Conservation (phyloP, 2,329 filamentous ascomycete genomes). For the Fusarium beomiforme region DNA sequence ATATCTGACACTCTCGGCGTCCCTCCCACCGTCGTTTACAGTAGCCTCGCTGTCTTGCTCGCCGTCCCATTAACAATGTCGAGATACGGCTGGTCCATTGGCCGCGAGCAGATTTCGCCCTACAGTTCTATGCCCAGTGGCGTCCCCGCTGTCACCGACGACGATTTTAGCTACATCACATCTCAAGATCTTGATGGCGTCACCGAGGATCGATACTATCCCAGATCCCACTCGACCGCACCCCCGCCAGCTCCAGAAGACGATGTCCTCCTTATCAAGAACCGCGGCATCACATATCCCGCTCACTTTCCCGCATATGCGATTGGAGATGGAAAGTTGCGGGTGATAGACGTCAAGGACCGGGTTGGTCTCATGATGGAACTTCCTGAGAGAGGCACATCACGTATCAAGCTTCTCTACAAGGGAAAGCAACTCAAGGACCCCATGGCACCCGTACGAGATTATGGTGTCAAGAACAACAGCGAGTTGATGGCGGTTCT, state of each 20-base stretch:
- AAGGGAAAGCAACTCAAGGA: constrained; percentile 78
- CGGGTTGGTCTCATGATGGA: constrained; percentile 75
- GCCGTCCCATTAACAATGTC: constrained; percentile 64
- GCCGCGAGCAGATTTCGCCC: constrained; percentile 61
- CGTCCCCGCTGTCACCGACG: constrained; percentile 73
- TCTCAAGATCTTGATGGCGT: constrained; percentile 72
- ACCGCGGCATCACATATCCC: constrained; percentile 72
- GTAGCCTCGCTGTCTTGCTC: constrained; percentile 60
- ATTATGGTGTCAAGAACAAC: constrained; percentile 70
- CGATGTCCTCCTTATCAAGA: constrained; percentile 76
- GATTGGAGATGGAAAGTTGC: constrained; percentile 78
- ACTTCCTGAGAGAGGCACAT: constrained; percentile 62
- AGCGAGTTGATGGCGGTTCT: constrained; percentile 65
- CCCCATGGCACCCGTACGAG: constrained; percentile 63
- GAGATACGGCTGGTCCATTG: constrained; percentile 61
- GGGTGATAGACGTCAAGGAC: constrained; percentile 71
- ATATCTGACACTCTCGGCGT: constrained; percentile 62
- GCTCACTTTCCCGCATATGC: constrained; percentile 79
- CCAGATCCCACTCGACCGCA: constrained; percentile 48
- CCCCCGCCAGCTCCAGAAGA: constrained; percentile 62
- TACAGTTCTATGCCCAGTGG: constrained; percentile 59
- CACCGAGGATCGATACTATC: constrained; percentile 53
- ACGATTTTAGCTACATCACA: constrained; percentile 87
- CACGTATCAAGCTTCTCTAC: constrained; percentile 74
- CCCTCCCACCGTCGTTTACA: constrained; percentile 60